phyloP scores from a whole-genome alignment of 306 rosid genomes.

The Adenanthera pavonina region DNA sequence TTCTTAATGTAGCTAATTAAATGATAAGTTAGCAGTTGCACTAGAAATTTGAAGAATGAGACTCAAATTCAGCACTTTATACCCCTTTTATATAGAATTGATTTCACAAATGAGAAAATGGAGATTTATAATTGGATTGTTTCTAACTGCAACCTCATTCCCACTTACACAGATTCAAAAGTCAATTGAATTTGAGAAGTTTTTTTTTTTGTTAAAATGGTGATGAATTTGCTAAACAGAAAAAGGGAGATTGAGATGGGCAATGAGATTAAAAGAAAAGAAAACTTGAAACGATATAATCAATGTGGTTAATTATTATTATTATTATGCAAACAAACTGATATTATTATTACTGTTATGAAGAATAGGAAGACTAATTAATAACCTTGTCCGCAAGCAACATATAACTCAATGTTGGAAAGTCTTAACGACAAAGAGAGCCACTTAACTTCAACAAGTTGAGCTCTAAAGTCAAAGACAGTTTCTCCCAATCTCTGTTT shows the following conservation, averaged over 20 bases:
- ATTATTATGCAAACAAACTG: background rate
- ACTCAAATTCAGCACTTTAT: background rate
- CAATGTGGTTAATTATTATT: background rate
- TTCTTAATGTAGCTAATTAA: background rate
- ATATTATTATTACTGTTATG: background rate
- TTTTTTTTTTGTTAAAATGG: no score
- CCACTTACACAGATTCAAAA: background rate
- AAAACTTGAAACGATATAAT: background rate
- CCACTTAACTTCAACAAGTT: conserved; percentile 37
- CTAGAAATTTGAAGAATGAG: background rate
- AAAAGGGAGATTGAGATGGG: background rate
- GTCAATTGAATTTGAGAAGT: background rate
- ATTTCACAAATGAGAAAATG: background rate
- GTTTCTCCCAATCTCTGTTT: conserved; percentile 15
- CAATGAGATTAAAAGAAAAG: background rate
- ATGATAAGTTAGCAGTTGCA: background rate
- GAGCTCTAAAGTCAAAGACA: conserved; percentile 47
- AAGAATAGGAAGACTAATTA: conserved; percentile 1
- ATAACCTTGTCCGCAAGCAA: conserved; percentile 49
- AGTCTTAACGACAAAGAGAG: conserved; percentile 64
- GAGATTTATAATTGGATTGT: background rate
- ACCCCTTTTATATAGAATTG: background rate
- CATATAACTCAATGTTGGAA: conserved; percentile 54
- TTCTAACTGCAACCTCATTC: background rate
- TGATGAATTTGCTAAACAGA: background rate